Evolutionary conservation across 2,329 filamentous ascomycete species (phyloP).

Genomic region (Colletotrichum noveboracense): DNA sequence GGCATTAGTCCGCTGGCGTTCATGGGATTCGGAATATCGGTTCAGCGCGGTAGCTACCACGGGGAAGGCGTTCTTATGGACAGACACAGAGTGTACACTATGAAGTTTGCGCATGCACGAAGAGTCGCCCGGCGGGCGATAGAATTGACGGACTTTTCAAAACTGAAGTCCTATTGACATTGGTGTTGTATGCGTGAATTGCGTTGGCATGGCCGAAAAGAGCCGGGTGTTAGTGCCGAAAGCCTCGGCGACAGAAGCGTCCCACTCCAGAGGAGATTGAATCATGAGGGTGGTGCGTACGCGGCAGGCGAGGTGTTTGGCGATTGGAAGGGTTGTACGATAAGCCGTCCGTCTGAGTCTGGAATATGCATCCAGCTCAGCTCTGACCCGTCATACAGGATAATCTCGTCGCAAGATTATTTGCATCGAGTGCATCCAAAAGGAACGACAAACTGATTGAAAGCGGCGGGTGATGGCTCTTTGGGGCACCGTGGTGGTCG

Average conservation of each 20-base stretch:
- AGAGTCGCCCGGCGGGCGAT: not conserved
- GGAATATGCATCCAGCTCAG: not conserved
- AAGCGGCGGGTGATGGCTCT: not conserved
- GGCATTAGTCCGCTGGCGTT: slow-evolving; percentile 18
- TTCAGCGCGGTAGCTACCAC: slow-evolving; percentile 11
- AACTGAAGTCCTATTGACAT: not conserved
- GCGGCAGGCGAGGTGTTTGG: not conserved
- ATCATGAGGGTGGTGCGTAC: not conserved
- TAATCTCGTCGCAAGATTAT: not conserved
- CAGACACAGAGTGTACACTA: slow-evolving; percentile 15
- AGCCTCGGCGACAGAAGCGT: not conserved
- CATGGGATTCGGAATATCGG: slow-evolving; percentile 1
- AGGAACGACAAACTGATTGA: not conserved
- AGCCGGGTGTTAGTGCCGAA: not conserved
- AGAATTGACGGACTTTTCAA: not conserved
- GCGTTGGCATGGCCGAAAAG: not conserved
- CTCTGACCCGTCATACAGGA: not conserved
- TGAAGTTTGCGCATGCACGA: not conserved
- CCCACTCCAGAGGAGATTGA: not conserved
- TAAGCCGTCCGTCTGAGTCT: not conserved
- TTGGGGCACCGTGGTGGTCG: not conserved
- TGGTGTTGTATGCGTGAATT: not conserved
- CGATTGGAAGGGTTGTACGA: not conserved
- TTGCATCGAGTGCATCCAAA: not conserved
- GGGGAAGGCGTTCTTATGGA: slow-evolving; percentile 13